Base-by-base conservation (phyloP, 2,329 filamentous ascomycete genomes). In the Nigrospora osmanthi region DNA sequence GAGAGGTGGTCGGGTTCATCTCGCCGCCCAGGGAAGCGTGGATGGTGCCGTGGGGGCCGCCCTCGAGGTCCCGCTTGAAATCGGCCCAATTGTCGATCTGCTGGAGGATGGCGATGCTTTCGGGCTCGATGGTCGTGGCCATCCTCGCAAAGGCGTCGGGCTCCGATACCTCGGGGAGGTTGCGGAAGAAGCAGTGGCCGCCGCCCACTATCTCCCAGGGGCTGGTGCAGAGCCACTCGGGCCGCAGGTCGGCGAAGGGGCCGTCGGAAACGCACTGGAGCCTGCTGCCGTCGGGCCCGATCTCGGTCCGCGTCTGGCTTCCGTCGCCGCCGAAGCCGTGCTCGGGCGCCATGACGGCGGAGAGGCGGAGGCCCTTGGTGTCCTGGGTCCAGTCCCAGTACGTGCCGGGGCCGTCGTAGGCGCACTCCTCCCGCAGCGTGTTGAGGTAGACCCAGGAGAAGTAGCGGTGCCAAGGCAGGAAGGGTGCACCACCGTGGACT, bases 361-460 rank as follows among this genome's bases (percentile, higher is more conserved):
- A 52, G 11, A 42, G 39, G 15, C 49, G 49, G 10, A 61, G 43
- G 46, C 55, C 48, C 12, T 49, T 45, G 40, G 50, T 54, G 40
- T 66, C 62, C 2, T 58, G 52, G 4, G 53, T 55, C 64, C 64
- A 66, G 44, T 67, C 58, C 62, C 61, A 66, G 51, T 64, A 63
- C 30, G 35, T 45, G 30, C 38, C 38, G 31, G 43, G 33, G 6
- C 48, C 49, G 0, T 37, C 35, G 40, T 60, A 62, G 19, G 49
- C 54, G 43, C 61, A 62, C 12, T 55, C 45, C 13, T 48, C 38
- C 4, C 35, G 42, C 10, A 66, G 51, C 0, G 54, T 52, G 4
- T 45, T 43, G 36, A 64, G 55, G 42, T 64, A 66, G 15, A 59
- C 35, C 31, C 62, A 52, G 6, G 61, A 47, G 39, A 64, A 62